Evolutionary conservation across 257 asterid species (phyloP), one percentile per base, ranked within the genome.

Genomic region (Capsicum baccatum): DNA sequence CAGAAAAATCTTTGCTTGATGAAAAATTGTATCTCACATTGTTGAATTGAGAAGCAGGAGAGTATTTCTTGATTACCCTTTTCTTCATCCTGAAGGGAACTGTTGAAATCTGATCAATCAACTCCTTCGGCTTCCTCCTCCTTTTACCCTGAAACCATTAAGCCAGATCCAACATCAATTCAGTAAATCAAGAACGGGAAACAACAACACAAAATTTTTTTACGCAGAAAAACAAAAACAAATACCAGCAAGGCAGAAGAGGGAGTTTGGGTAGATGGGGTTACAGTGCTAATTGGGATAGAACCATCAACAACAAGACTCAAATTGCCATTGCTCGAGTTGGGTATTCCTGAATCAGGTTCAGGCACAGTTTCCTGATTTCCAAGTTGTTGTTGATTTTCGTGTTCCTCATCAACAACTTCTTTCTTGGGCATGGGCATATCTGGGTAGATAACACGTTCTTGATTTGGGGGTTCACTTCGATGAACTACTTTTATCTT

Each of bases 71-170:
- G 54, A 26, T 93, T 89, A 83, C 92, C 91, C 83, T 92, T 89
- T 81, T 92, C 88, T 92, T 87, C 44, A 39, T 39, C 52, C 89
- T 79, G 82, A 85, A 33, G 57, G 86, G 2, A 68, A 91, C 82
- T 9, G 93, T 88, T 8, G 96, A 90, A 91, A 92, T 80, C 90
- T 94, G 94, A 83, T 95, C 95, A 70, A 89, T 87, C 68, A 93
- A 86, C 91, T 92, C 96, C 87, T 92, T 95, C 6, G 97, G 97
- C 91, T 93, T 95, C 92, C 99, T 92, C 88, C 88, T 95, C 83
- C 99, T 89, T 86, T 95, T 95, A 63, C 97, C 98, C 99, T 95
- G 83, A 26, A 76, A 78, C 60, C 70, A 83, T 14, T 54, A 69
- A 84, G 79, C 85, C 96, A 92, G 98, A 95, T 95, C 98, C 86